phyloP scores from a whole-genome alignment of 2,329 filamentous ascomycete genomes.

The Penicillium griseofulvum region DNA sequence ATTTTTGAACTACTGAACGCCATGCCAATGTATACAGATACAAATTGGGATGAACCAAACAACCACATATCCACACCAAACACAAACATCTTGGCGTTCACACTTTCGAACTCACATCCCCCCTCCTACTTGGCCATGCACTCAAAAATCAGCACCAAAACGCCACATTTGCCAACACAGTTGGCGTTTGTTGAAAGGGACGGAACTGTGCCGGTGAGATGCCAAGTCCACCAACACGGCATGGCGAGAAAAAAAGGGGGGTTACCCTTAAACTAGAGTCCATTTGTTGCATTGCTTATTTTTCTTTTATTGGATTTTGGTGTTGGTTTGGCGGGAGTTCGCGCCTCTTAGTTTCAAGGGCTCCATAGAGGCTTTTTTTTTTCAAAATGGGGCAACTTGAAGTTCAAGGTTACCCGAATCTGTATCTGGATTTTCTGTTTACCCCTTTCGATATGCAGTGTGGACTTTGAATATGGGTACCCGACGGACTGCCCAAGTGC shows the following conservation, averaged over 20 bases:
- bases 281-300: slow-evolving; percentile 11
- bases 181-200: neutral
- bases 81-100: neutral
- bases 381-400: neutral
- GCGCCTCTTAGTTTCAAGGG: slow-evolving; percentile 2
- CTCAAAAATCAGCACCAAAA: slow-evolving; percentile 8
- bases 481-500: neutral
- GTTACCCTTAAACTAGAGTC: slow-evolving; percentile 10
- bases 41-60: neutral
- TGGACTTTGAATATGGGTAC: neutral
- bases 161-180: slow-evolving; percentile 7
- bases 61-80: neutral
- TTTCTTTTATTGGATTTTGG: neutral
- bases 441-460: neutral
- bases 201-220: slow-evolving; percentile 9
- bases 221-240: slow-evolving; percentile 21
- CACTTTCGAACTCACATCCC: neutral
- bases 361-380: neutral
- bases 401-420: neutral
- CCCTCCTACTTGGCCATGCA: neutral
- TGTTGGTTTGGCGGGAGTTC: neutral
- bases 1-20: slow-evolving; percentile 2
- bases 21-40: neutral
- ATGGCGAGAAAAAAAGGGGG: slow-evolving; percentile 9
- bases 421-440: neutral